Evolutionary conservation across 805 yeast species (phyloP).

Genomic region (Wickerhamiella slavikovae): DNA sequence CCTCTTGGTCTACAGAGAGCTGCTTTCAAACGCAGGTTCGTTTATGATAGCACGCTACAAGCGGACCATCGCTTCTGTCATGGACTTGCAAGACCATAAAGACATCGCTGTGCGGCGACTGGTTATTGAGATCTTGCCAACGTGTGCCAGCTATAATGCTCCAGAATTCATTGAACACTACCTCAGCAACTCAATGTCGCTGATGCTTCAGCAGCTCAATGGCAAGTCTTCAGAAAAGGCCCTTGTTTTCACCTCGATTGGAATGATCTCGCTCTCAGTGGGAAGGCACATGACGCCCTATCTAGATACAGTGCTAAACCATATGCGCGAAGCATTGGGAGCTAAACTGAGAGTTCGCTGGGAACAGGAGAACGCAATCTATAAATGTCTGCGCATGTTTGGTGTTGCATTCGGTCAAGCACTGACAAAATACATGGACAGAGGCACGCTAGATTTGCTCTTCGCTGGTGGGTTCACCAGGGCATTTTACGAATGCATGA

Average conservation of each 20-base stretch:
- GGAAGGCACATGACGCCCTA: conserved; percentile 73
- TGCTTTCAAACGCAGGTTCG: conserved; percentile 50
- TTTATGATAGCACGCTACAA: conserved; percentile 53
- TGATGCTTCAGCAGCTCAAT: conserved; percentile 48
- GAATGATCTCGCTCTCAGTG: conserved; percentile 59
- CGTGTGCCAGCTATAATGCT: conserved; percentile 60
- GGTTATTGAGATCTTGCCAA: conserved; percentile 65
- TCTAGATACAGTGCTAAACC: conserved; percentile 68
- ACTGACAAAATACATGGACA: conserved; percentile 66
- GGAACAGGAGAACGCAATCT: conserved; percentile 67
- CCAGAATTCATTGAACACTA: conserved; percentile 58
- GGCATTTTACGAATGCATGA: conserved; percentile 57
- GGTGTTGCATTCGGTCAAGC: conserved; percentile 88
- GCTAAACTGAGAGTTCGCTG: conserved; percentile 38
- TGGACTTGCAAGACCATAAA: conserved; percentile 57
- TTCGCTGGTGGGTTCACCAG: conserved; percentile 69
- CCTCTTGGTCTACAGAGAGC: conserved; percentile 58
- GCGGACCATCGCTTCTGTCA: conserved; percentile 54
- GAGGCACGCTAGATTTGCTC: conserved; percentile 60
- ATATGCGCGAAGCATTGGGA: conserved; percentile 53
- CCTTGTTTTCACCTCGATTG: conserved; percentile 59
- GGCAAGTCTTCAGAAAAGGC: conserved; percentile 46
- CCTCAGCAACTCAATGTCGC: conserved; percentile 57
- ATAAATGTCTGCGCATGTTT: conserved; percentile 70
- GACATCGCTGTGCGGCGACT: conserved; percentile 60